Evolutionary conservation across 2,329 filamentous ascomycete genomes (phyloP), one percentile per base, ranked within the genome.

Genomic region (Furcasterigmium furcatum): DNA sequence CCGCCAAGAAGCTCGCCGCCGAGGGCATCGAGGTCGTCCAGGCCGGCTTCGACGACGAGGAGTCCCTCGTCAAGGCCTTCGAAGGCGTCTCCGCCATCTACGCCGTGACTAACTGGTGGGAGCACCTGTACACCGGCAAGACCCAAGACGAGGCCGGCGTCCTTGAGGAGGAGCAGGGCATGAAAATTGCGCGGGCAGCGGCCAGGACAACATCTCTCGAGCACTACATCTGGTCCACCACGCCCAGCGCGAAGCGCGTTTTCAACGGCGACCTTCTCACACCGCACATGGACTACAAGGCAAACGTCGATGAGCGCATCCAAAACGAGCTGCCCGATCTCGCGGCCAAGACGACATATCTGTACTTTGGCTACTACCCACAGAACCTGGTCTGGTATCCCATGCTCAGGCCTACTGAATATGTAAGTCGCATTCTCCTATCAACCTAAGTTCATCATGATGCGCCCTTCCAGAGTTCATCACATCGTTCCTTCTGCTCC

Each of bases 221-320:
- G 44, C 68, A 73, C 48, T 74, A 66, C 51, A 59, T 74, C 44
- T 74, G 70, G 68, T 71, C 65, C 8, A 74, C 71, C 1, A 58
- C 71, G 5, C 71, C 71, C 2, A 61, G 64, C 29, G 54, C 60
- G 5, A 54, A 50, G 27, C 52, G 47, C 12, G 56, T 65, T 14
- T 61, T 60, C 5, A 47, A 50, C 1, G 68, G 69, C 1, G 61
- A 63, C 40, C 46, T 55, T 3, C 29, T 54, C 4, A 59, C 70
- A 0, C 65, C 68, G 1, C 69, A 75, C 47, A 70, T 70, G 48
- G 67, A 67, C n/a, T 63, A 57, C 48, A 74, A 74, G 52, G 62
- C 62, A 20, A 55, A 56, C 2, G 59, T 71, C 6, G 68, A 73
- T 48, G 58, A 56, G 16, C 63, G 62, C 24, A 73, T 74, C 55